These are phyloP conservation scores for Naganishia onofrii DNA, from an alignment of 768 basidiomycete genomes.

Conservation along the genomic window DNA sequence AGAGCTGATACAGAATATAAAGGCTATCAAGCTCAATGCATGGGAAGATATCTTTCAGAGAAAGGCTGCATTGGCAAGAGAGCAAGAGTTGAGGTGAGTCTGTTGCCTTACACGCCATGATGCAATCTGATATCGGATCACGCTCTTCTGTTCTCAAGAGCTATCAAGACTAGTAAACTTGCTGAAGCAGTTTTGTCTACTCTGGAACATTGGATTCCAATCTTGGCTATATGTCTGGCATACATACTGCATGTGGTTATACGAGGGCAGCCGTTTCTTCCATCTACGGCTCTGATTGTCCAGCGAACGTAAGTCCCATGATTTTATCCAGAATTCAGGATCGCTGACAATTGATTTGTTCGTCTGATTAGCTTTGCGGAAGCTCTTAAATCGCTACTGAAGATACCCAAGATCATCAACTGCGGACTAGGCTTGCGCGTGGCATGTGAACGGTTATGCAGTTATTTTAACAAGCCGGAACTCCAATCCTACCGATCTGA, in stretches of 20 bases:
- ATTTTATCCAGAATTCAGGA: no score
- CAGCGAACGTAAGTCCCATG: background rate
- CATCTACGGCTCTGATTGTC: constrained; percentile 11
- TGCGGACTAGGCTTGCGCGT: background rate
- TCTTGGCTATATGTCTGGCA: background rate
- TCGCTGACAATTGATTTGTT: no score
- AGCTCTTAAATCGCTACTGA: constrained; percentile 1
- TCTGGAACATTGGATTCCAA: constrained; percentile 8
- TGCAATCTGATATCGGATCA: no score
- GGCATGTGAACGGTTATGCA: background rate
- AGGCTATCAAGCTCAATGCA: constrained; percentile 15
- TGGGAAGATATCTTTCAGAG: background rate
- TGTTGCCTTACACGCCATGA: no score
- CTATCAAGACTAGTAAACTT: background rate
- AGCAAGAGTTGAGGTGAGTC: constrained; percentile 11
- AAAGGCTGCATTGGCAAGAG: constrained; percentile 3
- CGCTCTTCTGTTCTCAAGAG: background rate
- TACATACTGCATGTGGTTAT: background rate
- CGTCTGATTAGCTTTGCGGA: background rate
- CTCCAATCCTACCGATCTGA: background rate
- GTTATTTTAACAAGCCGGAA: constrained; percentile 1
- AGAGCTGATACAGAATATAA: background rate
- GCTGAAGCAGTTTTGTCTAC: background rate
- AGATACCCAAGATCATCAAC: background rate
- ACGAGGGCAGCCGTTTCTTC: background rate